Evolutionary conservation across 257 asterid genomes (phyloP), one percentile per base, ranked within the genome.

Genomic region (Lantana camara): DNA sequence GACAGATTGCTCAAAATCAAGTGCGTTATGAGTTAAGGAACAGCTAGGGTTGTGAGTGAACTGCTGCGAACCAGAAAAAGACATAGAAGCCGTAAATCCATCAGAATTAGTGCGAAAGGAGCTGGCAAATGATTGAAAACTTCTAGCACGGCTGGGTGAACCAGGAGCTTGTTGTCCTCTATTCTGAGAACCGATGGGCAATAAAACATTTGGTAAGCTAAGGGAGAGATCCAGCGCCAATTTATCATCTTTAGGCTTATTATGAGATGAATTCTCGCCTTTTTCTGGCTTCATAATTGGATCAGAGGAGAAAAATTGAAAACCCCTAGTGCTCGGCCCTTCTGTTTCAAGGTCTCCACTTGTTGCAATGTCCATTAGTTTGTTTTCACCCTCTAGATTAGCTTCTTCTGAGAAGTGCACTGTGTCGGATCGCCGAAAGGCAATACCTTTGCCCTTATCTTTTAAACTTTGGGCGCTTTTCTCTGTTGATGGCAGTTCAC

Each of bases 31-130:
- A 57, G 89, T 88, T 71, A 94, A 48, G 68, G 99, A 94, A 72
- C 99, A 94, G 75, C 99, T 94, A 15, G 96, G 99, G 55, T 94
- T 94, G 83, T 94, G 99, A 60, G 91, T 84, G 75, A 94, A 86
- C 76, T 84, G 94, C 78, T 88, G 98, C 55, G 99, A 94, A 38
- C 96, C 99, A 17, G 98, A 90, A 66, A 88, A 90, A 14, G 98
- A 87, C 96, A 87, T 80, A 2, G 99, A 94, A 63, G 89, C 87
- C 20, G 96, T 88, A 73, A 88, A 90, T 35, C 96, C 96, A 69
- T 94, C 97, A 68, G 98, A 88, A 72, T 76, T 75, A 11, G 98
- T 88, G 52, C 75, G 80, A 67, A 86, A 88, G 15, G 98, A 84
- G 79, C 99, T 94, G 48, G 84, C 86, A 65, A 81, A 85, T 57